These are phyloP conservation scores for Galerina sulciceps DNA, from an alignment of 768 basidiomycete species.

Conservation along the genomic window DNA sequence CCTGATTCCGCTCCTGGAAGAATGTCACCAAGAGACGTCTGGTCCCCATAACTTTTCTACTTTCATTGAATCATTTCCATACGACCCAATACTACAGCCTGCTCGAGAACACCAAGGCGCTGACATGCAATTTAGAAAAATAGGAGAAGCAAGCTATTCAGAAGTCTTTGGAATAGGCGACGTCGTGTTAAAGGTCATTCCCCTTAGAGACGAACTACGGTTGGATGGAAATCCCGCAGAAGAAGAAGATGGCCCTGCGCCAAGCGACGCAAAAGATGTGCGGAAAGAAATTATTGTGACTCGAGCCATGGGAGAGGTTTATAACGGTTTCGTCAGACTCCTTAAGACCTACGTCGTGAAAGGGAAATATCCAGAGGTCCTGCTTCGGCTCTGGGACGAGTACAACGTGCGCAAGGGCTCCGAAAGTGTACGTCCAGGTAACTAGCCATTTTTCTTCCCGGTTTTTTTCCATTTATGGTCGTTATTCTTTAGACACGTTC, in stretches of 20 bases:
- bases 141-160: conserved; percentile 96
- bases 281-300: conserved; percentile 83
- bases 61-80: conserved; percentile 82
- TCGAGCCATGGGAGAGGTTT: conserved; percentile 74
- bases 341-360: conserved; percentile 85
- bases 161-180: conserved; percentile 93
- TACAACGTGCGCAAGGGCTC: conserved; percentile 78
- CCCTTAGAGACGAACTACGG: conserved; percentile 59
- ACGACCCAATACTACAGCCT: conserved; percentile 64
- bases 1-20: conserved; percentile 66
- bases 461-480: conserved; percentile 10
- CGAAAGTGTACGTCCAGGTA: conserved; percentile 86
- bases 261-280: conserved; percentile 75
- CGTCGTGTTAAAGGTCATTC: conserved; percentile 90
- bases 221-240: conserved; percentile 11
- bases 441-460: conserved; percentile 6
- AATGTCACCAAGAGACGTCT: conserved; percentile 67
- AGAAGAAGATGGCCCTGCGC: conserved; percentile 63
- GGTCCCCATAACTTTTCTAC: conserved; percentile 79
- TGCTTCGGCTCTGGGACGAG: conserved; percentile 88
- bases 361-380: conserved; percentile 79
- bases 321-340: conserved; percentile 79
- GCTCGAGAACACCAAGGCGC: conserved; percentile 12
- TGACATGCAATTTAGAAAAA: conserved; percentile 66
- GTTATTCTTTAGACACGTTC: conserved; percentile 63